A percentile compares a stretch with the other conserved stretches of the same genome.
Evolutionary conservation across 2,329 filamentous ascomycete species (phyloP).

Genomic region (Ophiostoma piceae): DNA sequence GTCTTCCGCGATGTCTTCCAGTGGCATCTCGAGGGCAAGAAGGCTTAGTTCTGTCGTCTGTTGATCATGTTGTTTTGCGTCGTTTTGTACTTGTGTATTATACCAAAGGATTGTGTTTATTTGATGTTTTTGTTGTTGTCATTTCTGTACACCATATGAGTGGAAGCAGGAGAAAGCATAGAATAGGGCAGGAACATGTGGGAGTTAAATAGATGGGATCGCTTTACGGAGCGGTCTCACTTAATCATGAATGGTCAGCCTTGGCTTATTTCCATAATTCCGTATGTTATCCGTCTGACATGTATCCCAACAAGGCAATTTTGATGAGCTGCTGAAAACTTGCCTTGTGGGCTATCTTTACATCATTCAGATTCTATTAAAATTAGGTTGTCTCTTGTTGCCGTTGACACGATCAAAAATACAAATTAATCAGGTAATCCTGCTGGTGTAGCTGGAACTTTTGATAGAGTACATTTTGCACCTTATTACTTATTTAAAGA

Average conservation of each 20-base stretch:
- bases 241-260: background rate
- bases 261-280: background rate
- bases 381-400: too few relatives aligned
- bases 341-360: background rate
- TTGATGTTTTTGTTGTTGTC: background rate
- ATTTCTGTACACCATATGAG: background rate
- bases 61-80: background rate
- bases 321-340: background rate
- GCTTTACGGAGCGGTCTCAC: background rate
- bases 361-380: too few relatives aligned
- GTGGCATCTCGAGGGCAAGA: slow-evolving; percentile 60
- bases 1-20: slow-evolving; percentile 72
- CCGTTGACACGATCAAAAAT: too few relatives aligned
- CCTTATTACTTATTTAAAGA: too few relatives aligned
- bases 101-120: background rate
- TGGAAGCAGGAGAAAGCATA: background rate
- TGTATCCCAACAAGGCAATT: background rate
- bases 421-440: too few relatives aligned
- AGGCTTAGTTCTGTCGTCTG: background rate
- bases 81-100: background rate
- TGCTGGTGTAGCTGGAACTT: too few relatives aligned
- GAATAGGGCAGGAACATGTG: background rate
- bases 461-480: too few relatives aligned
- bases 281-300: background rate
- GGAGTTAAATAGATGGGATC: background rate